A percentile compares a stretch with the other conserved stretches of the same genome.
Evolutionary conservation across 257 asterid species (phyloP).

Genomic region (Voacanga thouarsii): DNA sequence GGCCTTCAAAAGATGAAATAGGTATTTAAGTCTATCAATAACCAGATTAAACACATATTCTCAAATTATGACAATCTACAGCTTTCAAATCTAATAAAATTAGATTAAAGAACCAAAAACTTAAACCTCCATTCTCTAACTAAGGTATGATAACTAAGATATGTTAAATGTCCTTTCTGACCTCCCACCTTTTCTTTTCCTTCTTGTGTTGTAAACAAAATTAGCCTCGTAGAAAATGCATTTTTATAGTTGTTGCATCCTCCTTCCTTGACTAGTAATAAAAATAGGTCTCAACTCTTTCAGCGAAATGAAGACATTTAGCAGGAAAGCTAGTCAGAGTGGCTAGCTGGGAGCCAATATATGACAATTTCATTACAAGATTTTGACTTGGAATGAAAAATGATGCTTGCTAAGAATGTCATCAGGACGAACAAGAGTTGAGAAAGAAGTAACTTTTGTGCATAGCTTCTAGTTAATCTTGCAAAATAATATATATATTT

Average conservation of each 20-base stretch:
- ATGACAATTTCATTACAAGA: not conserved
- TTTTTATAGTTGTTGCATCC: not conserved
- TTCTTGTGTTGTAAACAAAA: not conserved
- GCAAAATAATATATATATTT: not conserved
- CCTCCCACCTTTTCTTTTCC: not conserved
- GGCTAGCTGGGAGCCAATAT: not conserved
- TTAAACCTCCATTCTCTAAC: not conserved
- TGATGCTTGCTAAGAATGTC: not conserved
- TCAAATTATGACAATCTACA: not conserved
- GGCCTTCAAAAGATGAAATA: not conserved
- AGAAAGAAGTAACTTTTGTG: not conserved
- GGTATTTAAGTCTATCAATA: not conserved
- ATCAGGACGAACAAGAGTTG: not conserved
- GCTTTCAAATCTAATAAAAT: not conserved
- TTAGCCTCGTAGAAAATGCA: not conserved
- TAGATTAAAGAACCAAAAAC: not conserved
- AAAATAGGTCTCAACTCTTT: not conserved
- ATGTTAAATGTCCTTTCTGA: not conserved
- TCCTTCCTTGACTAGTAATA: not conserved
- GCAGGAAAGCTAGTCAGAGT: not conserved
- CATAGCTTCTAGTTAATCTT: not conserved
- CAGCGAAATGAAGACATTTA: too few relatives aligned
- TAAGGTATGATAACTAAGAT: not conserved
- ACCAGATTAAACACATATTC: not conserved
- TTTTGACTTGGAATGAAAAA: not conserved